Conservation (phyloP, 768 basidiomycete genomes). For the Suillus subalutaceus region DNA sequence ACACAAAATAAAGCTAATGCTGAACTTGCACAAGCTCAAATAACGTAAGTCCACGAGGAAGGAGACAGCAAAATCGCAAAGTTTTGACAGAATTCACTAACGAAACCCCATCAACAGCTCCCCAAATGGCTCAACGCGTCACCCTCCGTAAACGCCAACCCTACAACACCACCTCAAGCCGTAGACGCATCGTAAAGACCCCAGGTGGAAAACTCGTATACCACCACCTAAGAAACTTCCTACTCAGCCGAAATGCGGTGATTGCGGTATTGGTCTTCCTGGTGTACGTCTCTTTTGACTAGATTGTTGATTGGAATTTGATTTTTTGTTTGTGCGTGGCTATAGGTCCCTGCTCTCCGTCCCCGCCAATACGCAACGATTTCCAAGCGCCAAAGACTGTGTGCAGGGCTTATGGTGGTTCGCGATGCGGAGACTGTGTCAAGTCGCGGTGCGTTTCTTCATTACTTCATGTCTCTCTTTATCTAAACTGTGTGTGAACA, state of each 20-base stretch:
- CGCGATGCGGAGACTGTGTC: slow-evolving; percentile 94
- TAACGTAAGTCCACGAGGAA: slow-evolving; percentile 4
- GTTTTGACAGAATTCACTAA: not conserved
- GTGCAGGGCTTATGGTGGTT: slow-evolving; percentile 94
- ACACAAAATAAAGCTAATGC: not conserved
- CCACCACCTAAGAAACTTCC: slow-evolving; percentile 95
- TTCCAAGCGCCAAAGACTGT: slow-evolving; percentile 98
- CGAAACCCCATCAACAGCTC: slow-evolving; percentile 14
- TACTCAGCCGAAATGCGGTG: slow-evolving; percentile 94
- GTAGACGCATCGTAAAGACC: slow-evolving; percentile 94
- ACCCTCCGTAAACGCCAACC: slow-evolving; percentile 98
- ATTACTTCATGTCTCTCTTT: not conserved
- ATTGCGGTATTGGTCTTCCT: slow-evolving; percentile 92
- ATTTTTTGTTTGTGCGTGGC: not conserved
- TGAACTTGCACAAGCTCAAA: not conserved
- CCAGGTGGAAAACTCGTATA: slow-evolving; percentile 98
- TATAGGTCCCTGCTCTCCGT: slow-evolving; percentile 90
- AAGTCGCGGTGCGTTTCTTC: slow-evolving; percentile 78
- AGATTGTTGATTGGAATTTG: slow-evolving; percentile 4
- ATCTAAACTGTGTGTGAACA: slow-evolving; percentile 33
- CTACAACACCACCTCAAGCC: slow-evolving; percentile 98
- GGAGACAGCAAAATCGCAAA: not conserved
- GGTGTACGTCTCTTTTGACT: slow-evolving; percentile 67
- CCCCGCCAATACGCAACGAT: slow-evolving; percentile 95
- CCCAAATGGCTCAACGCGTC: slow-evolving; percentile 95